These are phyloP conservation scores for Coniosporium tulheliwenetii DNA, from an alignment of 2,329 filamentous ascomycete species.

Conservation along the genomic window DNA sequence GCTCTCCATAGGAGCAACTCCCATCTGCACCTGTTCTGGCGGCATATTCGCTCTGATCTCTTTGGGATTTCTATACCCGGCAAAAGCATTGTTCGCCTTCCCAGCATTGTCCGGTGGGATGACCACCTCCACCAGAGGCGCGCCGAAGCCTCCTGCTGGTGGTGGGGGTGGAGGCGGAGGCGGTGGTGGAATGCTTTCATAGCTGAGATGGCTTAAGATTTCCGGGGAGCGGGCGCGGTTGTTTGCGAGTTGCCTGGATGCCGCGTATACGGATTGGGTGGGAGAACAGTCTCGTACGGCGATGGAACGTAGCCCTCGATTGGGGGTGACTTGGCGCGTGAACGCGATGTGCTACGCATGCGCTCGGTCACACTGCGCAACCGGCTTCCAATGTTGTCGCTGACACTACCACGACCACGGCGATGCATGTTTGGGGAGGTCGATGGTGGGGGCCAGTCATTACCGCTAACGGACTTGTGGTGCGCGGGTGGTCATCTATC, in stretches of 20 bases:
- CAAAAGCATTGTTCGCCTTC: constrained; percentile 1
- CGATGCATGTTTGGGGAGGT: constrained; percentile 29
- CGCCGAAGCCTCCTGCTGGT: constrained; percentile 6
- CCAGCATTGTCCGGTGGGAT: constrained; percentile 14
- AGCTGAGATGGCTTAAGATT: not conserved
- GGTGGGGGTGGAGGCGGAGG: constrained; percentile 22
- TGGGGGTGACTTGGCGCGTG: constrained; percentile 32
- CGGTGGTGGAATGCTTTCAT: constrained; percentile 8
- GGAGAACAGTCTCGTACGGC: constrained; percentile 28
- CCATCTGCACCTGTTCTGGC: constrained; percentile 26
- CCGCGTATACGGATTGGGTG: constrained; percentile 7
- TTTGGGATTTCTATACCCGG: constrained; percentile 20
- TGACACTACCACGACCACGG: constrained; percentile 38
- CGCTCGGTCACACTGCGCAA: constrained; percentile 40
- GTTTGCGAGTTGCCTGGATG: constrained; percentile 5
- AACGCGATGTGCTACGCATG: constrained; percentile 41
- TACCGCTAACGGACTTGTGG: constrained; percentile 9
- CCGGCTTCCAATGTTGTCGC: constrained; percentile 39
- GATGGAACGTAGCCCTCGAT: constrained; percentile 13
- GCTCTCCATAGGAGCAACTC: constrained; percentile 14
- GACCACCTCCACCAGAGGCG: constrained; percentile 23
- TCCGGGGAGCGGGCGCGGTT: constrained; percentile 6
- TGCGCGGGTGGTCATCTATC: constrained; percentile 22
- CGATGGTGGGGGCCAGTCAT: constrained; percentile 10
- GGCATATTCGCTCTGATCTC: constrained; percentile 35